phyloP scores from a whole-genome alignment of 2,329 filamentous ascomycete species.

The Juglanconis sp. region DNA sequence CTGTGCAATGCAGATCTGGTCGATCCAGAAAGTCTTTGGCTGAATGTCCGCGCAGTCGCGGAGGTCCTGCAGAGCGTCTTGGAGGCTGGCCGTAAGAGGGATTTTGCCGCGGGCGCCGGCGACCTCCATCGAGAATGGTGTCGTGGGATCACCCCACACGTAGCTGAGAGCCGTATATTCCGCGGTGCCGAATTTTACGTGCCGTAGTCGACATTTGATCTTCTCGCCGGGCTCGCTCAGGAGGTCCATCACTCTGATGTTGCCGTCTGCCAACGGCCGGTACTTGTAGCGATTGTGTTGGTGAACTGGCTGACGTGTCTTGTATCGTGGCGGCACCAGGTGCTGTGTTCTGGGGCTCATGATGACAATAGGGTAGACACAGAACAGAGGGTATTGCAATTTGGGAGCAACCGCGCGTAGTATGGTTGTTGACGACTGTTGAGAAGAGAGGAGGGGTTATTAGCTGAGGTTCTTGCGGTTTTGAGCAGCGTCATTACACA shows the following conservation, averaged over 20 bases:
- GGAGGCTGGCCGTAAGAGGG: neutral
- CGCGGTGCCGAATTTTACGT: neutral
- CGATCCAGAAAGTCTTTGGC: slow-evolving; percentile 1
- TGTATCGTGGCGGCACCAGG: too few species aligned
- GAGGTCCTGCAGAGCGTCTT: neutral
- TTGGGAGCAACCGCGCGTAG: too few species aligned
- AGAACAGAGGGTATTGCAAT: too few species aligned
- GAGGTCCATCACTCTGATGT: neutral
- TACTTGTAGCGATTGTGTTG: too few species aligned
- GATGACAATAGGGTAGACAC: too few species aligned
- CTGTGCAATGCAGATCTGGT: slow-evolving; percentile 5
- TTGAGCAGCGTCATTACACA: too few species aligned
- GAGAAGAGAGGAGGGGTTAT: too few species aligned
- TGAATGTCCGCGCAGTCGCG: neutral
- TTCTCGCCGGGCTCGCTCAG: neutral
- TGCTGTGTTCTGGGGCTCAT: too few species aligned
- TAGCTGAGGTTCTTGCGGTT: too few species aligned
- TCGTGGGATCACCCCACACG: neutral
- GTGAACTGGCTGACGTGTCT: too few species aligned
- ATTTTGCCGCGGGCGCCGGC: neutral
- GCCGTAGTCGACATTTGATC: neutral
- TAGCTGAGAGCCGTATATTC: neutral
- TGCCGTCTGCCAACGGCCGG: neutral
- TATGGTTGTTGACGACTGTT: too few species aligned
- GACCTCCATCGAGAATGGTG: neutral